Conservation (phyloP, 805 yeast genomes). For the Peterozyma toletana region DNA sequence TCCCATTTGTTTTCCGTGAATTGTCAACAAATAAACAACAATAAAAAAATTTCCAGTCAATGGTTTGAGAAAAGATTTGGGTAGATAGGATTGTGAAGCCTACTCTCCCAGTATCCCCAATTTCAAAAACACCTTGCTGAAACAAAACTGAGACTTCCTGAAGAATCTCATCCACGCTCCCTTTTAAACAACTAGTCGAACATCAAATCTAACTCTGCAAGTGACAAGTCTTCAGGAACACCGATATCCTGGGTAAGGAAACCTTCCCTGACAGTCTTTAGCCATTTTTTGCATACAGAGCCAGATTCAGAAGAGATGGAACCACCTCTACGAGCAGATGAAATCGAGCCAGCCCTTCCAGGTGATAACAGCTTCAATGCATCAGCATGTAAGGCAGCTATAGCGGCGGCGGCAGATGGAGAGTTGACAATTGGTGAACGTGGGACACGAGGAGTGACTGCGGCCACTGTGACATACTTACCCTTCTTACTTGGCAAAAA, state of each 20-base stretch:
- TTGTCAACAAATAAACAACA: no score
- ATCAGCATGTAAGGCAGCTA: slow-evolving; percentile 67
- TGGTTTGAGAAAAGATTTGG: no score
- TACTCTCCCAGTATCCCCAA: no score
- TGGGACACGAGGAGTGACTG: slow-evolving; percentile 78
- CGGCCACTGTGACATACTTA: slow-evolving; percentile 61
- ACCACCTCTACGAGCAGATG: slow-evolving; percentile 3
- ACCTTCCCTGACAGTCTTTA: slow-evolving; percentile 67
- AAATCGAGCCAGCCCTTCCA: slow-evolving; percentile 19
- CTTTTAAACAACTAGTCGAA: slow-evolving; percentile 18
- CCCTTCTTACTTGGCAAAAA: slow-evolving; percentile 46
- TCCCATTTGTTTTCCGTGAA: no score
- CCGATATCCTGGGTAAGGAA: slow-evolving; percentile 73
- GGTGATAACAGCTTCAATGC: slow-evolving; percentile 44
- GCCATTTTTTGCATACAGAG: slow-evolving; percentile 52
- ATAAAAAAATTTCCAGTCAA: no score
- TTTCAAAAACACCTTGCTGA: no score
- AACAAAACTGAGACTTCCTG: no score
- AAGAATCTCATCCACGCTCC: no score
- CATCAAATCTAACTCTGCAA: slow-evolving; percentile 57
- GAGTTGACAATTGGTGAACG: slow-evolving; percentile 48
- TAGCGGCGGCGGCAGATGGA: slow-evolving; percentile 65
- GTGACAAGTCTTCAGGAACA: slow-evolving; percentile 69
- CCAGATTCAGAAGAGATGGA: slow-evolving; percentile 3
- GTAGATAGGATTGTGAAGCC: no score